Evolutionary conservation across 177 flowering plant genomes (phyloP), one percentile per base, ranked within the genome.

Genomic region (Vitis hybrid): DNA sequence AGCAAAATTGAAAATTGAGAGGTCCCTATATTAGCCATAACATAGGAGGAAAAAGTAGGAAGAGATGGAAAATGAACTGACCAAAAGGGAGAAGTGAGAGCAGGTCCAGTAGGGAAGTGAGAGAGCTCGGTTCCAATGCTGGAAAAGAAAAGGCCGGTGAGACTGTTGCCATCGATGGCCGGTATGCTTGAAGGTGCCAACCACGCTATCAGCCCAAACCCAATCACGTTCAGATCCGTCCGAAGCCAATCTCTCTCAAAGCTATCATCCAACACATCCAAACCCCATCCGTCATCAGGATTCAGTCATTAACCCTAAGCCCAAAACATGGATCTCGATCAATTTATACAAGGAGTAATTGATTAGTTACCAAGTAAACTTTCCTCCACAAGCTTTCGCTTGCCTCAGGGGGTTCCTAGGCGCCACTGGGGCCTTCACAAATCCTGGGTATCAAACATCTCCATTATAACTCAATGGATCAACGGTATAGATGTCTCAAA

Each of bases 181-280:
- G 99, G 99, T 19, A 95, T 75, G 86, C 99, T 93, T 0, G 97
- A 94, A 2, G 99, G 97, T 8, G 93, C 97, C 2, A 92, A 1
- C 98, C 98, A 92, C 15, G 95, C 98, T 61, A 92, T 90, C 82
- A 94, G 67, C 55, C 99, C 97, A 55, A 92, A 94, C 18, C 99
- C 99, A 15, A 94, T 90, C 77, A 91, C 99, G 49, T 82, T 93
- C 65, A 90, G 72, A 72, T 93, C 98, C 60, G 14, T 87, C 15
- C 98, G 73, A 54, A 95, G 88, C 98, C 99, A 92, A 52, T 95
- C 84, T 65, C 96, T 84, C 82, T 84, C 63, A 58, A 92, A 94
- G 83, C 92, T 91, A 15, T 16, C 20, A 50, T 20, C 19, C 16
- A 34, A 22, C 61, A 51, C 14, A 31, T 19, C 29, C 15, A 13